Conservation (phyloP, 2,329 filamentous ascomycete species). For the Xylariaceae sp. region DNA sequence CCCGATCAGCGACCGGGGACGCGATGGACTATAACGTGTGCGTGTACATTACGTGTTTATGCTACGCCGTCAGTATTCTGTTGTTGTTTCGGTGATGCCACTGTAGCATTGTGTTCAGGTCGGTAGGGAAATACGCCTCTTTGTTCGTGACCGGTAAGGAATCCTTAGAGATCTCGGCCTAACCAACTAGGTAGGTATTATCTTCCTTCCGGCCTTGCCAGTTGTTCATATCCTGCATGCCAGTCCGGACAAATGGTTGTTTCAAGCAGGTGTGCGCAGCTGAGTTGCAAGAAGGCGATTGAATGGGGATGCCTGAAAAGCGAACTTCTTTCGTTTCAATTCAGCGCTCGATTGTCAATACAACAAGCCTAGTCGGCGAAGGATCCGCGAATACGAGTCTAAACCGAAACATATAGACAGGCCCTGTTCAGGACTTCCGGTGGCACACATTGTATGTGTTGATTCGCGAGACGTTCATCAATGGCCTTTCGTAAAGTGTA, state of each 20-base stretch:
- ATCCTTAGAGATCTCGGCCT: neutral
- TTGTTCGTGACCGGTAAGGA: neutral
- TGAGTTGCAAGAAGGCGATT: neutral
- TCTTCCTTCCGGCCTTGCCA: neutral
- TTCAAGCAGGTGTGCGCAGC: conserved; percentile 9
- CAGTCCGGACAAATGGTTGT: neutral
- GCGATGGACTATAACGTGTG: neutral
- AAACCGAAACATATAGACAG: neutral
- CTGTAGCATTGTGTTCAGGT: no score
- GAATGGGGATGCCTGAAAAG: conserved; percentile 3
- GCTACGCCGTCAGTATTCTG: no score
- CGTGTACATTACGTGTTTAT: neutral
- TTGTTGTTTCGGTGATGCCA: no score
- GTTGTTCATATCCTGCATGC: conserved; percentile 8
- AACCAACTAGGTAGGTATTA: neutral
- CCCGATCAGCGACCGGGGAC: neutral
- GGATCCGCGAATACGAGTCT: neutral
- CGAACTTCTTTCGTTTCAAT: conserved; percentile 10
- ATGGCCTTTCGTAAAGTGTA: neutral
- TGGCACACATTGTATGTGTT: neutral
- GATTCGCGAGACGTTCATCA: neutral
- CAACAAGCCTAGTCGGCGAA: conserved; percentile 3
- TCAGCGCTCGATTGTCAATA: conserved; percentile 9
- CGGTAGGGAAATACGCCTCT: neutral
- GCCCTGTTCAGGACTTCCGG: conserved; percentile 7